Percentiles rank a stretch among this genome's conserved stretches.
Conservation (phyloP, 2,329 filamentous ascomycete genomes). For the Penicillium sp. region DNA sequence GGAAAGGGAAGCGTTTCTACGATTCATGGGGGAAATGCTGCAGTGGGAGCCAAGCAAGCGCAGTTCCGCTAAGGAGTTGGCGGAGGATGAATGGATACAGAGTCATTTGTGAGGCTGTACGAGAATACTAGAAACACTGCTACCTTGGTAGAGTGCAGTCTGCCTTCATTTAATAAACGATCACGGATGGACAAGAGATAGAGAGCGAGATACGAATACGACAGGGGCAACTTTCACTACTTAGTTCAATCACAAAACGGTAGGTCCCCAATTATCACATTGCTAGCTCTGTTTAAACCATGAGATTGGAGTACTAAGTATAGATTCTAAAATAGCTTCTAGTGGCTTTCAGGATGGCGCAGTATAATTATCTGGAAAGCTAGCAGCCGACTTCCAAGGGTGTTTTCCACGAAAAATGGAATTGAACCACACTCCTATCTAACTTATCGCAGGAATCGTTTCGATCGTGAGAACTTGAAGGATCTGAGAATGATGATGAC, state of each 20-base stretch:
- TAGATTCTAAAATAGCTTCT: neutral
- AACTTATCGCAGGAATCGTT: neutral
- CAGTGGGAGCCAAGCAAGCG: conserved; percentile 40
- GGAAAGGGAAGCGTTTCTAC: conserved; percentile 37
- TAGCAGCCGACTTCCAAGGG: neutral
- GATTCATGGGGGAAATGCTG: conserved; percentile 43
- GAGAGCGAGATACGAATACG: neutral
- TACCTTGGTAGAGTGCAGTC: neutral
- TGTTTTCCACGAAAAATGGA: neutral
- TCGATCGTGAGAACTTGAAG: too few relatives aligned
- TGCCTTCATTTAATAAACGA: neutral
- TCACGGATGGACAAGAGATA: neutral
- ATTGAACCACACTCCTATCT: neutral
- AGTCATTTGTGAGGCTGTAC: neutral
- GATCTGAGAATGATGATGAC: too few relatives aligned
- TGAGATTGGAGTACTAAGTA: neutral
- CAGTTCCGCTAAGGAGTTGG: conserved; percentile 36
- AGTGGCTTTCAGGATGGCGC: neutral
- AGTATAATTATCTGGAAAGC: neutral
- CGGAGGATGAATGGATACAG: conserved; percentile 35
- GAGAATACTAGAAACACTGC: neutral
- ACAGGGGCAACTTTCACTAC: neutral
- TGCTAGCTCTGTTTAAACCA: neutral
- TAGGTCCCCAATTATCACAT: neutral
- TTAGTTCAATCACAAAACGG: neutral